These are phyloP conservation scores for Miamiensis avidus DNA, from an alignment of 169 alveolate genomes.

Conservation along the genomic window DNA sequence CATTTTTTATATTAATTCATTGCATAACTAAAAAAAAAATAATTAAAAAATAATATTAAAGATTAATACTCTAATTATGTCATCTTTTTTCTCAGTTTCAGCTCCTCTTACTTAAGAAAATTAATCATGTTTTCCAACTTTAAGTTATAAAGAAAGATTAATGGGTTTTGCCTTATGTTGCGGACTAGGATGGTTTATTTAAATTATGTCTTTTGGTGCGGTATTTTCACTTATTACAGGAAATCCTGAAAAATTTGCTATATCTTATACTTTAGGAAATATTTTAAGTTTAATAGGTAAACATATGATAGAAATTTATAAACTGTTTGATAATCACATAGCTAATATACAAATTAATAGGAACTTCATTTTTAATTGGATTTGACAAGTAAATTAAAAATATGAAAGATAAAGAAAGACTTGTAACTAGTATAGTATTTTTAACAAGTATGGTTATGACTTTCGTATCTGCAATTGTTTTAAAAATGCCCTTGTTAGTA, in stretches of 20 bases:
- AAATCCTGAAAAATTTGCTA: slow-evolving; percentile 31
- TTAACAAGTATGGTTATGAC: slow-evolving; percentile 27
- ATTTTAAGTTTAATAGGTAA: slow-evolving; percentile 7
- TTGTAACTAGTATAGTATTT: slow-evolving; percentile 15
- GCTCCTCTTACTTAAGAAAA: background rate
- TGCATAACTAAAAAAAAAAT: background rate
- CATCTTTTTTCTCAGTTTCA: background rate
- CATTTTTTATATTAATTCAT: no score
- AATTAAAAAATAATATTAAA: no score
- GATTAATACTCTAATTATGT: background rate
- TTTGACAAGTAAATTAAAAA: slow-evolving; percentile 23
- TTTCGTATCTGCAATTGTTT: slow-evolving; percentile 3
- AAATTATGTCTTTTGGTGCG: slow-evolving; percentile 27
- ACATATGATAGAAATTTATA: no score
- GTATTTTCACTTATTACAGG: slow-evolving; percentile 28
- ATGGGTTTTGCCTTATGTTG: slow-evolving; percentile 14
- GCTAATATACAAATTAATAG: background rate
- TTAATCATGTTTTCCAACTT: slow-evolving; percentile 20
- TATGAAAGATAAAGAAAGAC: slow-evolving; percentile 27
- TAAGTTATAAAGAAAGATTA: slow-evolving; percentile 27
- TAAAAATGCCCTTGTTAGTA: slow-evolving; percentile 18
- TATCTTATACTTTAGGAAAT: slow-evolving; percentile 33
- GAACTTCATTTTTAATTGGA: slow-evolving; percentile 30
- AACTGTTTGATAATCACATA: no score
- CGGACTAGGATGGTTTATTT: slow-evolving; percentile 26